A percentile compares a stretch with the other conserved stretches of the same genome.
Conservation (phyloP, 169 alveolate genomes). For the Plasmodium reichenowi region DNA sequence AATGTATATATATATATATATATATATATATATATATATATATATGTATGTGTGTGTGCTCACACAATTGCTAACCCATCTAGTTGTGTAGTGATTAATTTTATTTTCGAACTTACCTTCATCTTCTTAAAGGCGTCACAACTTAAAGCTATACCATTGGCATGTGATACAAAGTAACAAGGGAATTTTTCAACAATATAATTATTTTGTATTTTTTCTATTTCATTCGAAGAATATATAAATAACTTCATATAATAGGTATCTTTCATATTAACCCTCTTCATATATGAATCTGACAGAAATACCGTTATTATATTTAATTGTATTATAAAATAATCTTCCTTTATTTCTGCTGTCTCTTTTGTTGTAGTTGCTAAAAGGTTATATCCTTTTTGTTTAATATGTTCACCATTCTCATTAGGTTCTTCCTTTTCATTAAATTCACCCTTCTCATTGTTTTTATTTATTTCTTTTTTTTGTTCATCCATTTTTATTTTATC, state of each 20-base stretch:
- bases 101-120: constrained; percentile 9
- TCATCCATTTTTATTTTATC: neutral
- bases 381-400: too few relatives aligned
- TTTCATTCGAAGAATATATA: constrained; percentile 49
- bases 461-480: neutral
- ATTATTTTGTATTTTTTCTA: constrained; percentile 37
- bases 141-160: constrained; percentile 50
- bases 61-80: neutral
- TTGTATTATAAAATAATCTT: constrained; percentile 19
- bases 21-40: neutral
- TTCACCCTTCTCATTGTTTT: neutral
- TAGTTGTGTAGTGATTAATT: neutral
- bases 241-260: constrained; percentile 29
- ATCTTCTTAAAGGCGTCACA: constrained; percentile 62
- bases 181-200: constrained; percentile 27
- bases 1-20: neutral
- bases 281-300: constrained; percentile 20
- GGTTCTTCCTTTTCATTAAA: neutral
- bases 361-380: neutral
- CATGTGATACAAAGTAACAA: constrained; percentile 42
- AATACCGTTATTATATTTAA: constrained; percentile 49
- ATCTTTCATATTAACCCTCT: constrained; percentile 16
- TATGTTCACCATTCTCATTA: neutral
- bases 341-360: neutral
- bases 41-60: neutral